phyloP scores from a whole-genome alignment of 257 asterid genomes.

The Lantana camara region DNA sequence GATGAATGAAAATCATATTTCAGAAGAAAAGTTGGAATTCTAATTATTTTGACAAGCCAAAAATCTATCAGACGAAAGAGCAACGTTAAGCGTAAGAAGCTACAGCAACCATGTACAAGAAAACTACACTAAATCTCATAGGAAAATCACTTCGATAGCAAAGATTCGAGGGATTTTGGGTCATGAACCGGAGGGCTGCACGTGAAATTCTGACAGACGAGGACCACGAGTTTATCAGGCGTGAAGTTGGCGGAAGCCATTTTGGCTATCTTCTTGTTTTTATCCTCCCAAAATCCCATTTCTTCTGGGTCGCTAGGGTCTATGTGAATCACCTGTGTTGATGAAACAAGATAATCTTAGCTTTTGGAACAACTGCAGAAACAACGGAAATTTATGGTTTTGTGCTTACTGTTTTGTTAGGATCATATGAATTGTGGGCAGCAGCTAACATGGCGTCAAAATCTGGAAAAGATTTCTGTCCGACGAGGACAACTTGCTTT shows the following conservation, averaged over 20 bases:
- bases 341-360: background rate
- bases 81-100: background rate
- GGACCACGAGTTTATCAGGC: conserved; percentile 53
- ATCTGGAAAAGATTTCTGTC: conserved; percentile 40
- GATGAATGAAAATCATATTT: too few species aligned
- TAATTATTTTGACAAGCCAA: too few species aligned
- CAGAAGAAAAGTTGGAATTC: too few species aligned
- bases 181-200: conserved; percentile 75
- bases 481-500: conserved; percentile 76
- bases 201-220: conserved; percentile 83
- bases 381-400: background rate
- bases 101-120: background rate
- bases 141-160: conserved; percentile 42
- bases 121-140: background rate
- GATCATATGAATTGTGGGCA: conserved; percentile 72
- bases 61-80: background rate
- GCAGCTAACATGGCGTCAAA: conserved; percentile 70
- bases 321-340: conserved; percentile 77
- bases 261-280: conserved; percentile 55
- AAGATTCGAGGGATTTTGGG: conserved; percentile 44
- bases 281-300: conserved; percentile 69
- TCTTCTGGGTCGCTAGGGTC: conserved; percentile 68
- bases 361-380: background rate
- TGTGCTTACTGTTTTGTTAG: conserved; percentile 63
- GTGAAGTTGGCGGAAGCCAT: conserved; percentile 65